These are phyloP conservation scores for Ceratocystiopsis sp. DNA, from an alignment of 2,329 filamentous ascomycete species.

Conservation along the genomic window DNA sequence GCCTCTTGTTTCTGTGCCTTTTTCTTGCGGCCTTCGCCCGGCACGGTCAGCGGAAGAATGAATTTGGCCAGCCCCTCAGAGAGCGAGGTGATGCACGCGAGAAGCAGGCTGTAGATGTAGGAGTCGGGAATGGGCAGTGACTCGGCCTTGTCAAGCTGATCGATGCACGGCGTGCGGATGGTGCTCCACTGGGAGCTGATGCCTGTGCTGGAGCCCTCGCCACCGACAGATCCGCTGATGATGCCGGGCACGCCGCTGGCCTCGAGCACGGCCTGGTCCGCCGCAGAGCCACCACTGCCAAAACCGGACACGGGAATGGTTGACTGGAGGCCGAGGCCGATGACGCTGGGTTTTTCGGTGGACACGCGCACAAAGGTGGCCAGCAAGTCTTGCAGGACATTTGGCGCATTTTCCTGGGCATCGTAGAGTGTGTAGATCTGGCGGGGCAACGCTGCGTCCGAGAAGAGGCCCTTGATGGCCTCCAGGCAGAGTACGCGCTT, in stretches of 20 bases:
- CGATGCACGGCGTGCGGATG: slow-evolving; percentile 72
- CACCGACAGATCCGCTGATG: slow-evolving; percentile 54
- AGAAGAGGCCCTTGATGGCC: slow-evolving; percentile 70
- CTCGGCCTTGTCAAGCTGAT: slow-evolving; percentile 85
- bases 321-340: slow-evolving; percentile 79
- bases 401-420: slow-evolving; percentile 49
- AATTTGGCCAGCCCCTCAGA: slow-evolving; percentile 90
- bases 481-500: slow-evolving; percentile 85
- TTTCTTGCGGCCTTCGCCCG: slow-evolving; percentile 44
- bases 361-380: slow-evolving; percentile 83
- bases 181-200: slow-evolving; percentile 88
- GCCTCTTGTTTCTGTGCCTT: slow-evolving; percentile 26
- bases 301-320: slow-evolving; percentile 54
- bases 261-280: slow-evolving; percentile 78
- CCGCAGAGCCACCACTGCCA: slow-evolving; percentile 37
- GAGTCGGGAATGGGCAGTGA: slow-evolving; percentile 73
- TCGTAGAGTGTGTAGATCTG: slow-evolving; percentile 73
- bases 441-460: slow-evolving; percentile 60
- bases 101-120: slow-evolving; percentile 76
- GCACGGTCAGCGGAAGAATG: slow-evolving; percentile 76
- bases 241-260: slow-evolving; percentile 76
- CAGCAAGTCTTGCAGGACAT: slow-evolving; percentile 66
- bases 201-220: slow-evolving; percentile 51
- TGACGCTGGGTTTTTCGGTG: slow-evolving; percentile 75
- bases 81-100: slow-evolving; percentile 77